Evolutionary conservation across 208 protist species (phyloP), one percentile per base, ranked within the genome.

Genomic region (Acanthamoeba rhysodes): DNA sequence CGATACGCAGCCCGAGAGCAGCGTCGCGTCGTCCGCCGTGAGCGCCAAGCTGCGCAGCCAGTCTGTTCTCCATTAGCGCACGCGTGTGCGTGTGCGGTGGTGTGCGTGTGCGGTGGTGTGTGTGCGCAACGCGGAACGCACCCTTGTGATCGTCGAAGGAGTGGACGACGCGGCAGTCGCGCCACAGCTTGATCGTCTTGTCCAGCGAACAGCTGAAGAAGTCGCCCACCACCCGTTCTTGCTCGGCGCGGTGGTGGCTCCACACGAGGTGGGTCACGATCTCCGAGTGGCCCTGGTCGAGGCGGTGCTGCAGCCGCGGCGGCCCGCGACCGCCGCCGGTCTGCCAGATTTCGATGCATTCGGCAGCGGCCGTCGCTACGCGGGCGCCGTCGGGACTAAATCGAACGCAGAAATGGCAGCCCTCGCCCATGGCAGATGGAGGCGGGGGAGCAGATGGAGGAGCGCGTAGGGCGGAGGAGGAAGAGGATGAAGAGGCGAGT

Each of bases 171-270:
- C 34, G 27, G 22, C 27, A 76, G 68, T 76, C 20, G 34, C 34
- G 29, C 68, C 68, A 76, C 27, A 76, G 68, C 29, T 29, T 76
- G 27, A 76, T 76, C 18, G 68, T 76, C 68, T 76, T 76, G 9
- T 76, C 68, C 68, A 76, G 34, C 68, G 68, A 76, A 22, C 68
- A 29, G 12, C 29, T 76, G 34, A 76, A 76, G 34, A 76, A 76
- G 68, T 29, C 68, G 34, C 20, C 68, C 68, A 37, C 34, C 4
- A 24, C 27, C 6, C 6, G 27, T 2, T 76, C 68, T 1, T 14
- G 6, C 0, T 9, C 20, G 34, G 4, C 1, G 27, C 68, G 6
- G 68, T 29, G 34, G 20, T 76, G 68, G 34, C 68, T 41, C 68
- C 68, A 76, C 27, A 29, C 27, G 34, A 76, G 68, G 20, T 29